Evolutionary conservation across 1,139 yeast species (phyloP), one percentile per base, ranked within the genome.

Genomic region (Candida glucosophila): DNA sequence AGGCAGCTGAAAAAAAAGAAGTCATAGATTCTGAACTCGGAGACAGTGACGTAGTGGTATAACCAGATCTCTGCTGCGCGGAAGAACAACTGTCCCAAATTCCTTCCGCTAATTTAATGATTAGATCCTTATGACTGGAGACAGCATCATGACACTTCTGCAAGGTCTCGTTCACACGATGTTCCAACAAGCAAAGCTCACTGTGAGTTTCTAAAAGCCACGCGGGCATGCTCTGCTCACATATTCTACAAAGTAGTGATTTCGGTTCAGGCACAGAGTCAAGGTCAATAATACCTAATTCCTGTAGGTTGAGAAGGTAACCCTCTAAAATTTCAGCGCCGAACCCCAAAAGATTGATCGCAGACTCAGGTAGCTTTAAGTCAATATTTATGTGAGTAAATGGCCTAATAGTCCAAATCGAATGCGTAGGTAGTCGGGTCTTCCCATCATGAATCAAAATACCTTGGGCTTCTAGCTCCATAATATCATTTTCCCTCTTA

Each of bases 161-260:
- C n/a, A 90, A 72, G 22, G 78, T 77, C 35, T 86, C 88, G 41
- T 77, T 85, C 3, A 81, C 73, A 39, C 79, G 70, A 50, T 86
- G 95, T 46, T 86, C 97, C 22, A 83, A 73, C 15, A 82, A 61
- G 43, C 99, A 92, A 28, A 82, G 59, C 44, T 86, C 94, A 2
- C 92, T 78, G 52, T 92, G 99, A 27, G 78, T 71, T 43, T 88
- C 98, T 26, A 90, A 64, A 77, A 94, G 90, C 98, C 98, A 92
- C 2, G 90, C 85, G 2, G 95, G 96, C n/a, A 88, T 75, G 27
- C 72, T 71, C 15, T 77, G 74, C 44, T 92, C 99, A 52, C 99
- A 92, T 12, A 92, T 86, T 27, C 95, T 67, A 49, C 99, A 92
- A 21, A 88, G 58, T 22, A 85, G 82, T 23, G 76, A 64, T 19